Percentiles rank a stretch among this genome's conserved stretches.
phyloP scores from a whole-genome alignment of 352 stramenopile species.

The Phytophthora nicotianae region DNA sequence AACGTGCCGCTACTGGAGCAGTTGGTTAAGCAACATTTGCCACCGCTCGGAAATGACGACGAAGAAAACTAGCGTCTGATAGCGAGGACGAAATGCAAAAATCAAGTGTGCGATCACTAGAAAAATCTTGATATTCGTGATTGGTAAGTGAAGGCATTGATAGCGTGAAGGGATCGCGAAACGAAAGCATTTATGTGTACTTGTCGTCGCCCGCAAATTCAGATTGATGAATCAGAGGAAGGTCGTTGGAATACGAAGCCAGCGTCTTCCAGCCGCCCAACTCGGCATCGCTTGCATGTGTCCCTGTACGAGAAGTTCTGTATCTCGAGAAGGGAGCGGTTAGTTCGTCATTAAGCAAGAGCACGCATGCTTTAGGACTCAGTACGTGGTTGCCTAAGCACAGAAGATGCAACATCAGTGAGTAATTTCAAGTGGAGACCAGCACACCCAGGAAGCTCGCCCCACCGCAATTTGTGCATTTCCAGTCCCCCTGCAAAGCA shows the following conservation, averaged over 20 bases:
- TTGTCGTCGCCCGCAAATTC: slow-evolving; percentile 14
- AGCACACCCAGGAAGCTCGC: neutral
- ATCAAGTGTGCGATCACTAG: slow-evolving; percentile 1
- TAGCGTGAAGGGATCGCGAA: slow-evolving; percentile 11
- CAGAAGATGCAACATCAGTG: slow-evolving; percentile 12
- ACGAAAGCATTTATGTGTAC: slow-evolving; percentile 10
- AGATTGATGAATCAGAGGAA: slow-evolving; percentile 24
- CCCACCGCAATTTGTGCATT: slow-evolving; percentile 75
- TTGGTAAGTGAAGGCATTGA: slow-evolving; percentile 9
- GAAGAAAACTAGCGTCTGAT: slow-evolving; percentile 43
- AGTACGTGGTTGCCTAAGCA: slow-evolving; percentile 62
- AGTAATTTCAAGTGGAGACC: neutral
- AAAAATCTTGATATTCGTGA: slow-evolving; percentile 15
- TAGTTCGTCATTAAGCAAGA: slow-evolving; percentile 9
- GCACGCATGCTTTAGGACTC: slow-evolving; percentile 1
- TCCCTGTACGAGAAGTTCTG: slow-evolving; percentile 83
- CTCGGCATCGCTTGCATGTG: slow-evolving; percentile 64
- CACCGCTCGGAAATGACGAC: slow-evolving; percentile 53
- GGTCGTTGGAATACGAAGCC: slow-evolving; percentile 53
- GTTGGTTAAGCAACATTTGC: slow-evolving; percentile 66
- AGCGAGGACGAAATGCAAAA: neutral
- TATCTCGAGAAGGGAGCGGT: slow-evolving; percentile 16
- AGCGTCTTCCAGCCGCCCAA: slow-evolving; percentile 63
- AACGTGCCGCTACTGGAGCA: slow-evolving; percentile 70
- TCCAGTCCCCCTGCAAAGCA: slow-evolving; percentile 70